Base-by-base conservation (phyloP, 2,329 filamentous ascomycete species). In the Paraconiothyrium brasiliense region DNA sequence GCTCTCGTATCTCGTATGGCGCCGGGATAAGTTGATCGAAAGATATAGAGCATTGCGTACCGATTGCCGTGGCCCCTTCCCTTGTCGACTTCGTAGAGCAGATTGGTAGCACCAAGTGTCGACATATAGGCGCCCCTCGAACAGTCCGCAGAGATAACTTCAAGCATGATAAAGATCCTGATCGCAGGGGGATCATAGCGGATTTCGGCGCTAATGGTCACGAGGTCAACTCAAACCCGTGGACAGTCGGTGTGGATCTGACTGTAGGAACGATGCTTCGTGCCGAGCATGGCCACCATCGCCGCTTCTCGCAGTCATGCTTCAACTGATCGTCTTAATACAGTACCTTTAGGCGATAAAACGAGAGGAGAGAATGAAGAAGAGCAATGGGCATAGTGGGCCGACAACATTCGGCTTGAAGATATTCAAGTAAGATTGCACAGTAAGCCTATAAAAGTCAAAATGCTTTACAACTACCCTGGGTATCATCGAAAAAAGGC, bases 101-200 rank as follows among this genome's bases (percentile, higher is more conserved):
- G 65, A 61, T 82, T 84, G 9, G 80, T 82, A 44, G 79, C 77
- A 10, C 86, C 85, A 0, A 86, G 85, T 0, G 86, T 89, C 22
- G 88, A 77, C 0, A 86, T 87, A 63, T 88, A 78, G 0, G 79
- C 85, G 2, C 83, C 83, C 37, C 77, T 79, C n/a, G 83, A 81
- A 14, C 73, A 68, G 2, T 77, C 81, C 67, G 88, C 86, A 0
- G 85, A 82, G 39, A 88, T 84, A 54, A 88, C 71, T 22, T 85
- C 74, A 16, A 88, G 74, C 60, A 61, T 63, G 13, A 10, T 24
- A 14, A 10, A 20, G 11, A 5, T 22, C 20, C 24, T 11, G 20
- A 14, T 13, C 43, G 16, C 7, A 32, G 22, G 16, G 13, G 30
- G 9, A 20, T 2, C 43, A 22, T 7, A 34, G 34, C n/a, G 2